Percentiles rank a stretch among this genome's conserved stretches.
Conservation (phyloP, 495 filamentous ascomycete genomes). For the Aspergillus cavernicola region DNA sequence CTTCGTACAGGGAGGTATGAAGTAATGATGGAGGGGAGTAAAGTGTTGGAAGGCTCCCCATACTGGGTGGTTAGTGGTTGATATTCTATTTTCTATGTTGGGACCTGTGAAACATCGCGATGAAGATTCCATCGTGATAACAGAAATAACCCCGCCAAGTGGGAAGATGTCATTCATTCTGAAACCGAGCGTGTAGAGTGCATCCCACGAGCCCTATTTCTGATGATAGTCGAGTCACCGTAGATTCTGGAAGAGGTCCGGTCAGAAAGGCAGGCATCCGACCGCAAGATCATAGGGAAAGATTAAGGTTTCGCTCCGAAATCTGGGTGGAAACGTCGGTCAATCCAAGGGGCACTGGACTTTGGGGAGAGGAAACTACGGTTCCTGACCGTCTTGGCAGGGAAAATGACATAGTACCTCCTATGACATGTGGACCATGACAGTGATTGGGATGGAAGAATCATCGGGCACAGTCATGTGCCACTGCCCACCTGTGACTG, state of each 20-base stretch:
- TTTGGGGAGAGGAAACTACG: conserved; percentile 7
- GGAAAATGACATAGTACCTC: not conserved
- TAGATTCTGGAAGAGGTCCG: not conserved
- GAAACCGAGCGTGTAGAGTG: not conserved
- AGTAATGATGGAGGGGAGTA: not conserved
- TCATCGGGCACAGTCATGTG: conserved; percentile 9
- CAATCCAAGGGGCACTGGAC: not conserved
- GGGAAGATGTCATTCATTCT: not conserved
- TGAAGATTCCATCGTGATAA: not conserved
- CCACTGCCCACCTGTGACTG: conserved; percentile 3
- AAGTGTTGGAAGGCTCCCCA: not conserved
- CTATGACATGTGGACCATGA: conserved; percentile 15
- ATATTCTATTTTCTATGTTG: not conserved
- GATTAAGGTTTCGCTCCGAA: conserved; percentile 15
- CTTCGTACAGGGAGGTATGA: not conserved
- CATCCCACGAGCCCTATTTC: not conserved
- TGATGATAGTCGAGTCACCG: not conserved
- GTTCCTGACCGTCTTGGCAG: conserved; percentile 18
- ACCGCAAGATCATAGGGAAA: conserved; percentile 11
- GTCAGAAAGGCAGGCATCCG: conserved; percentile 9
- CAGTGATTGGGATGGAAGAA: not conserved
- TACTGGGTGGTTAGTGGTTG: not conserved
- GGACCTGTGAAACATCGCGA: not conserved
- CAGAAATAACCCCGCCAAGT: not conserved
- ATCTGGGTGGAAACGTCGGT: conserved; percentile 18